A percentile compares a stretch with the other conserved stretches of the same genome.
phyloP scores from a whole-genome alignment of 495 filamentous ascomycete species.

The Annulohypoxylon moriforme region DNA sequence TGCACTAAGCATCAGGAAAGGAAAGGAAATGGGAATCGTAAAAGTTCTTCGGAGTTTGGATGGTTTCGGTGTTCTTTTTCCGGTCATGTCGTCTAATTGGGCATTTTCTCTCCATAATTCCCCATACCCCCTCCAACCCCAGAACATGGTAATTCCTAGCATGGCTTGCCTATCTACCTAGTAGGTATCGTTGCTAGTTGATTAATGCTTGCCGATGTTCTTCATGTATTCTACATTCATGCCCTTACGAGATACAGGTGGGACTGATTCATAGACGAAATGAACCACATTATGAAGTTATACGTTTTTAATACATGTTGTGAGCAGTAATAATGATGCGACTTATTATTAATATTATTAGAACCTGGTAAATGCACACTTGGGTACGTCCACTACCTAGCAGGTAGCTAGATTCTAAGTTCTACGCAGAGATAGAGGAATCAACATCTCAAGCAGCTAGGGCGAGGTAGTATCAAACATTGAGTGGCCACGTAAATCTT shows the following conservation, averaged over 20 bases:
- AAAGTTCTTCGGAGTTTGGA: conserved; percentile 62
- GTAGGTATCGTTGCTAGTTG: conserved; percentile 34
- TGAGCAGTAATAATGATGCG: not conserved
- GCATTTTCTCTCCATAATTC: conserved; percentile 49
- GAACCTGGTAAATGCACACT: not conserved
- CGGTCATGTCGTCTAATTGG: conserved; percentile 49
- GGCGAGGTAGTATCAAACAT: too few species aligned
- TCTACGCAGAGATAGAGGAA: too few species aligned
- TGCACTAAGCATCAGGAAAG: conserved; percentile 42
- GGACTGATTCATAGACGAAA: conserved; percentile 47
- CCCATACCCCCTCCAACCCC: conserved; percentile 43
- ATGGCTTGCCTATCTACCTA: conserved; percentile 12
- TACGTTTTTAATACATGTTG: not conserved
- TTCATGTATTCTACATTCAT: conserved; percentile 50
- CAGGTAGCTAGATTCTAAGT: too few species aligned
- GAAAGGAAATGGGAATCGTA: conserved; percentile 47
- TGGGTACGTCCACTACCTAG: not conserved
- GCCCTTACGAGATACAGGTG: conserved; percentile 47
- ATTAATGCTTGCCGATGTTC: conserved; percentile 34
- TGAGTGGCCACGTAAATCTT: too few species aligned
- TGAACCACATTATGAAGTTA: conserved; percentile 29
- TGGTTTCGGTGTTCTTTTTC: conserved; percentile 51
- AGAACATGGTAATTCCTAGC: conserved; percentile 38
- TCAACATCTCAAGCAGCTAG: too few species aligned
- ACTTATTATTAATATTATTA: not conserved